phyloP scores from a whole-genome alignment of 2,329 filamentous ascomycete genomes.

The Neofusicoccum ribis region DNA sequence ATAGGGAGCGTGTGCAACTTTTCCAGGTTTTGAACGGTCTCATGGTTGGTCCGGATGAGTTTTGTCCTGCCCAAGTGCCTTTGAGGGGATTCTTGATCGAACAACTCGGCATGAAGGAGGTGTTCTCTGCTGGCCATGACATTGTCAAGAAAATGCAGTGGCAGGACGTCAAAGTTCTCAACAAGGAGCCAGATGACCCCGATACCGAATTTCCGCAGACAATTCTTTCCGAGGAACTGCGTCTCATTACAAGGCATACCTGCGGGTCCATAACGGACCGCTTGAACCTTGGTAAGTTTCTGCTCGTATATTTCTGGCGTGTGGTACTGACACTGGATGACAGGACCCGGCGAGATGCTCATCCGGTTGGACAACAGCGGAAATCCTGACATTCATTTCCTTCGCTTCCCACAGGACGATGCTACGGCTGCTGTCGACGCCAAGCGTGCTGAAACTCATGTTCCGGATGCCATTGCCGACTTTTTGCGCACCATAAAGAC shows the following conservation, averaged over 20 bases:
- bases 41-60: slow-evolving; percentile 66
- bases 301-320: not conserved
- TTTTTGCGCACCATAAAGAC: slow-evolving; percentile 59
- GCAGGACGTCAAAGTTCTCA: slow-evolving; percentile 71
- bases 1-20: slow-evolving; percentile 68
- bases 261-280: slow-evolving; percentile 80
- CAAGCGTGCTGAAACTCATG: slow-evolving; percentile 35
- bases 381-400: slow-evolving; percentile 36
- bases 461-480: slow-evolving; percentile 63
- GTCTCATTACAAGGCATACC: slow-evolving; percentile 73
- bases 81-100: slow-evolving; percentile 67
- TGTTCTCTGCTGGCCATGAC: slow-evolving; percentile 40
- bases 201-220: slow-evolving; percentile 63
- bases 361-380: slow-evolving; percentile 46
- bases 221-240: slow-evolving; percentile 73
- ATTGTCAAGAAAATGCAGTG: slow-evolving; percentile 54
- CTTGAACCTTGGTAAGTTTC: slow-evolving; percentile 65
- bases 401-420: slow-evolving; percentile 72
- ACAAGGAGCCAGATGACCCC: slow-evolving; percentile 60
- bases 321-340: slow-evolving; percentile 24
- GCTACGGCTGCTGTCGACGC: slow-evolving; percentile 69
- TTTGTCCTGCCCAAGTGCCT: slow-evolving; percentile 68
- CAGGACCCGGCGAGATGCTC: slow-evolving; percentile 47
- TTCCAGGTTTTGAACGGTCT: slow-evolving; percentile 74
- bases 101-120: slow-evolving; percentile 52